A percentile compares a stretch with the other conserved stretches of the same genome.
Evolutionary conservation across 2,329 filamentous ascomycete genomes (phyloP).

Genomic region (Amphichorda felina): DNA sequence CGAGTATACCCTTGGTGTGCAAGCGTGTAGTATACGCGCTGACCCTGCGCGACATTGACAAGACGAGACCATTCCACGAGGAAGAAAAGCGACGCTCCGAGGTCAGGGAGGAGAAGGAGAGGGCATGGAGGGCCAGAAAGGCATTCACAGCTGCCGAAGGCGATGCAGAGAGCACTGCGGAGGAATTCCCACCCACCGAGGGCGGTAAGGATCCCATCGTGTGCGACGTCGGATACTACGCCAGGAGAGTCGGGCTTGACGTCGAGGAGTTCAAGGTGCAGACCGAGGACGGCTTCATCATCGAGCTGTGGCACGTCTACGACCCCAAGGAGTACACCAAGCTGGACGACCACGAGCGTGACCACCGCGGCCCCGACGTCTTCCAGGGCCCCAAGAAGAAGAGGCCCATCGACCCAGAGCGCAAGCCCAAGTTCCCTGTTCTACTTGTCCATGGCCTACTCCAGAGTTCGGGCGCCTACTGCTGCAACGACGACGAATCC

Average conservation of each 20-base stretch:
- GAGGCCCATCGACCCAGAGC: constrained; percentile 18
- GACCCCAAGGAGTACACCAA: constrained; percentile 63
- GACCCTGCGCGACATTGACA: constrained; percentile 47
- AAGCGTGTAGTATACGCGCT: constrained; percentile 37
- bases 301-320: constrained; percentile 81
- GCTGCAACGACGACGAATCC: constrained; percentile 79
- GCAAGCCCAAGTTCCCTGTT: constrained; percentile 62
- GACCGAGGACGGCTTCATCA: constrained; percentile 88
- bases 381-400: constrained; percentile 38
- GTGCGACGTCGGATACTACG: constrained; percentile 77
- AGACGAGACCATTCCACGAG: constrained; percentile 53
- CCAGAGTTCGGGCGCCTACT: constrained; percentile 81
- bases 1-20: constrained; percentile 44
- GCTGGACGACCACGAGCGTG: constrained; percentile 33
- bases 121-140: constrained; percentile 45
- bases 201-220: constrained; percentile 69
- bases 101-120: constrained; percentile 43
- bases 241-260: constrained; percentile 75
- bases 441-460: constrained; percentile 80
- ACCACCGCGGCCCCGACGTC: constrained; percentile 44
- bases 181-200: constrained; percentile 62
- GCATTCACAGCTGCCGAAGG: constrained; percentile 22
- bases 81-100: constrained; percentile 55
- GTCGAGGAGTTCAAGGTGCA: constrained; percentile 74
- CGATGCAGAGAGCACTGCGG: constrained; percentile 29